Base-by-base conservation (phyloP, 441 rosid genomes). In the Populus tomentosa region DNA sequence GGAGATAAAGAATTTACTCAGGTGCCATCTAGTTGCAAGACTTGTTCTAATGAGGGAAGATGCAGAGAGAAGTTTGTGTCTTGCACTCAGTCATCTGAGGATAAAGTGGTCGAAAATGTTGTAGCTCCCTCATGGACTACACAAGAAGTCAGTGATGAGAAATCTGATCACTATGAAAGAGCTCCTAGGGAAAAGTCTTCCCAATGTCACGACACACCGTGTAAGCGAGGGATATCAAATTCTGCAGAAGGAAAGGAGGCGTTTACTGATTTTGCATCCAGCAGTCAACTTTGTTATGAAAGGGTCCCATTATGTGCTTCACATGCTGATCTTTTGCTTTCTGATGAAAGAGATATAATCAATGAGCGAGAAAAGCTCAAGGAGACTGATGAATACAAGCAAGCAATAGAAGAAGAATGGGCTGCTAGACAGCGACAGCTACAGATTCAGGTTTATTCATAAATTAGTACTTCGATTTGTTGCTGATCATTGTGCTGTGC, bases 301-400 rank as follows among this genome's bases (percentile, higher is more conserved):
- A 40, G 10, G 65, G 73, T 78, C 63, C 53, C 62, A 11, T 40
- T 75, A 46, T 26, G 64, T 80, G 66, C 66, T 74, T 38, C 76
- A 70, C 64, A 70, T 70, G 69, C 75, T 86, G 80, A 67, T 74
- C n/a, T 61, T 16, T 40, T 77, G 36, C 75, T 74, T 68, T 69
- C 75, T 80, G 35, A 81, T 80, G 77, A 38, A 74, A 69, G 74
- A 13, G 86, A 86, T 84, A 76, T 89, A 72, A 85, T 95, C 82
- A 86, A 86, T 69, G 90, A 88, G 78, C 85, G 92, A 79, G 94
- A 95, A 86, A 93, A 80, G 82, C 84, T 90, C 61, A 93, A 95
- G 85, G 89, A 90, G 90, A 91, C 98, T 13, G 89, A 88, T 80
- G 94, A 89, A 75, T 92, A 87, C 88, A 93, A 90, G 84, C 91